phyloP scores from a whole-genome alignment of 345 rosid species.

The Salix caprea region DNA sequence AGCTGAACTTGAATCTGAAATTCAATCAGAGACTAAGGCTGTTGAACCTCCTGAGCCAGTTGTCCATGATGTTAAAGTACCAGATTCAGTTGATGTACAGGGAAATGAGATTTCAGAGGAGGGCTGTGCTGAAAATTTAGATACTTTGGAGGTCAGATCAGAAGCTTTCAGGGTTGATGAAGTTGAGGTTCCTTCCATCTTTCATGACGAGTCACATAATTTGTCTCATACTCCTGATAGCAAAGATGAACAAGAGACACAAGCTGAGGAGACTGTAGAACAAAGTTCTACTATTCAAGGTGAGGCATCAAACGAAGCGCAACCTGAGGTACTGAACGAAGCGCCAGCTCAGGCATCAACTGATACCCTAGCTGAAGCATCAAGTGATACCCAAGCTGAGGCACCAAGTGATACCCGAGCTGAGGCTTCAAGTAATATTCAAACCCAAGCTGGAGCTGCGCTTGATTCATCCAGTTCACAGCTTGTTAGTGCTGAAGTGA shows the following conservation, averaged over 20 bases:
- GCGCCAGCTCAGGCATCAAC: conserved; percentile 10
- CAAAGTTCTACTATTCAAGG: conserved; percentile 28
- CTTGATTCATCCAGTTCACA: conserved; percentile 34
- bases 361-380: conserved; percentile 13
- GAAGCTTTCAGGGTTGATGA: conserved; percentile 35
- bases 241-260: conserved; percentile 29
- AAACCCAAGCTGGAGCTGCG: conserved; percentile 6
- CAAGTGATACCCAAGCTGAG: conserved; percentile 2
- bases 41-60: conserved; percentile 35
- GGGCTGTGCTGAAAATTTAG: conserved; percentile 33
- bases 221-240: conserved; percentile 36
- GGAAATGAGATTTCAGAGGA: conserved; percentile 35
- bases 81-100: conserved; percentile 33
- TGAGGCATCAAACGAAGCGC: conserved; percentile 23
- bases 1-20: conserved; percentile 35
- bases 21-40: conserved; percentile 15
- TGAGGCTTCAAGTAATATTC: too few species aligned
- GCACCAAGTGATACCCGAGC: conserved; percentile 7
- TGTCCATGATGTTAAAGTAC: conserved; percentile 27
- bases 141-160: conserved; percentile 33
- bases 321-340: not conserved
- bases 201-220: conserved; percentile 29
- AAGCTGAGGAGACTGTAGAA: conserved; percentile 35
- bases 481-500: conserved; percentile 24
- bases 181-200: conserved; percentile 25